Base-by-base conservation (phyloP, 2,329 filamentous ascomycete species). In the Coniochaeta pulveracea region DNA sequence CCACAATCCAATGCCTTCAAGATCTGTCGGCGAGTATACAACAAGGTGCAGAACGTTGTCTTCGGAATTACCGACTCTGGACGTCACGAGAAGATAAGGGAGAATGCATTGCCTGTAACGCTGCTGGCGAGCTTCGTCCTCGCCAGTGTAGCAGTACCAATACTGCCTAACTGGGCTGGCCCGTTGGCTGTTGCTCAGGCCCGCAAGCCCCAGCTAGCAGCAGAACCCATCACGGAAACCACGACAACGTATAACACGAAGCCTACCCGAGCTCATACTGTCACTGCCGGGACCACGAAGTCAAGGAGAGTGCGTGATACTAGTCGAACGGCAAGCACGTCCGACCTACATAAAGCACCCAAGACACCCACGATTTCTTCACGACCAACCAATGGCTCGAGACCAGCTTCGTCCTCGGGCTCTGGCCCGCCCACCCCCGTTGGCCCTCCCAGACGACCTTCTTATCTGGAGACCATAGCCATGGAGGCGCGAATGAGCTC, bases 41-140 rank as follows among this genome's bases (percentile, higher is more conserved):
- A 91, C 59, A 85, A 85, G 57, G 82, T 91, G 24, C 84, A 91
- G 57, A 77, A 85, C 55, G 85, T 91, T 46, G 83, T 91, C 17
- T 91, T 91, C 54, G 84, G 84, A 14, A 66, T 81, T 16, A 69
- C 77, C 21, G 83, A 89, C 48, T 67, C 71, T 17, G 66, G 67
- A 39, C 70, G 76, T 37, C 67, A 76, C 43, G 80, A 85, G 46
- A 80, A 79, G 59, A 86, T 91, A 52, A 80, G 76, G 50, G 83
- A 89, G 56, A 91, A 91, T 52, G 68, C 81, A 5, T 56, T 89
- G 24, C 84, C 84, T 6, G 82, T 89, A 35, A 84, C 81, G 6
- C 78, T 91, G 2, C 70, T 91, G 21, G 80, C 81, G 23, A 88
- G 83, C 56, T 76, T 91, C 47, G 78, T 89, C 23, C 64, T 89